Evolutionary conservation across 495 filamentous ascomycete species (phyloP).

Genomic region (Trichoderma erinaceum): DNA sequence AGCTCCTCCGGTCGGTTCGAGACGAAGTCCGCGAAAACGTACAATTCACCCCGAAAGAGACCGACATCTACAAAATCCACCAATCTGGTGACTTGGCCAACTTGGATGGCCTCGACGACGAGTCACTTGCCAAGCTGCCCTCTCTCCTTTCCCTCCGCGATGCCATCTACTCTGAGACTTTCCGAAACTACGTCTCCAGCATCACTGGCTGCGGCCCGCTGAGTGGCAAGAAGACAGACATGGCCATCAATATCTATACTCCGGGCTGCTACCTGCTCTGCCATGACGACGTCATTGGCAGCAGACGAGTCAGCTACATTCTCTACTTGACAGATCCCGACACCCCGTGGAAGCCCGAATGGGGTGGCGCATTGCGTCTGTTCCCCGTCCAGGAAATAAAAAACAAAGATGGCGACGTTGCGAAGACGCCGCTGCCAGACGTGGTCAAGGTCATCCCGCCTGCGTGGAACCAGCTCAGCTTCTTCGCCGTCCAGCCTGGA

Average conservation of each 20-base stretch:
- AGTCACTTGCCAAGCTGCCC: constrained; percentile 73
- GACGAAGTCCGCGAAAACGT: constrained; percentile 82
- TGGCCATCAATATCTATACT: constrained; percentile 98
- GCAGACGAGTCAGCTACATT: constrained; percentile 88
- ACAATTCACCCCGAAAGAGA: constrained; percentile 96
- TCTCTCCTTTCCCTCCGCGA: constrained; percentile 82
- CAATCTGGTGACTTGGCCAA: constrained; percentile 97
- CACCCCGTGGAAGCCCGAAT: constrained; percentile 80
- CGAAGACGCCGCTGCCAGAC: constrained; percentile 71
- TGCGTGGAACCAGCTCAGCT: constrained; percentile 93
- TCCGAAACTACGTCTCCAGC: constrained; percentile 78
- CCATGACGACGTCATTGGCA: constrained; percentile 98
- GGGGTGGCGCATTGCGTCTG: constrained; percentile 88
- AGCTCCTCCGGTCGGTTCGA: constrained; percentile 79
- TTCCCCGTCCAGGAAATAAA: constrained; percentile 66
- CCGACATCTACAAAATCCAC: constrained; percentile 99
- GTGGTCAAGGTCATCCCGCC: constrained; percentile 74
- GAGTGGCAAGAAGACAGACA: constrained; percentile 93
- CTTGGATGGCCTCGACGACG: constrained; percentile 82
- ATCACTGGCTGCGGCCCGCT: constrained; percentile 80
- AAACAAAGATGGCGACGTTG: constrained; percentile 59
- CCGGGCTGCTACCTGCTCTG: constrained; percentile 93
- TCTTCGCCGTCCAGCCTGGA: constrained; percentile 96
- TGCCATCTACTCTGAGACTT: constrained; percentile 82
- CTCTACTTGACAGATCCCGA: constrained; percentile 94